phyloP scores from a whole-genome alignment of 192 early-diverging fungal species.

The Chytriomyces sp. region DNA sequence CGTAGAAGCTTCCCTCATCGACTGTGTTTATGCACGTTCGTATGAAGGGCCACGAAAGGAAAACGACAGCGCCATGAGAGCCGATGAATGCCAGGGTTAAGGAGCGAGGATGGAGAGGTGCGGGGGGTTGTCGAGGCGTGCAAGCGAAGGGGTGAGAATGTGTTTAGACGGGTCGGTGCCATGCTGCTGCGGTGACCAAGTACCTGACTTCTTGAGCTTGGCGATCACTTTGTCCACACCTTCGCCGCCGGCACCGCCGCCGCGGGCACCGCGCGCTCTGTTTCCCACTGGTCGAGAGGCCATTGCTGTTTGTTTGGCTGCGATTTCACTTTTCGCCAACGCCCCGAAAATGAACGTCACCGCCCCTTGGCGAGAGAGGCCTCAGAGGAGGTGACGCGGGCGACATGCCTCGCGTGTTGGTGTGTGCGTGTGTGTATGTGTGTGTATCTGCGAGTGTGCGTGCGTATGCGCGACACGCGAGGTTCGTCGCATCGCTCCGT shows the following conservation, averaged over 20 bases:
- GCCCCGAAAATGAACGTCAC: too few relatives aligned
- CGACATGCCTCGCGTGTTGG: too few relatives aligned
- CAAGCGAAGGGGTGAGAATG: not conserved
- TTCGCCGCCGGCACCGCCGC: slow-evolving; percentile 17
- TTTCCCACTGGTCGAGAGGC: not conserved
- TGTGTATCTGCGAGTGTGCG: too few relatives aligned
- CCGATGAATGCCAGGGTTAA: not conserved
- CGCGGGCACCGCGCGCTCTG: slow-evolving; percentile 8
- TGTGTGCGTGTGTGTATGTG: too few relatives aligned
- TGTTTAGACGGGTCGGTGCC: too few relatives aligned
- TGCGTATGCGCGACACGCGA: too few relatives aligned
- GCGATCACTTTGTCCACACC: slow-evolving; percentile 40
- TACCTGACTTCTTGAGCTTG: slow-evolving; percentile 47
- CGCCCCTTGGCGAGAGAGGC: too few relatives aligned
- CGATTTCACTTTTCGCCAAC: too few relatives aligned
- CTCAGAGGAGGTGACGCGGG: too few relatives aligned
- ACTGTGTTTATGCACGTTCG: not conserved
- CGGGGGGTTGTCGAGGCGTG: not conserved
- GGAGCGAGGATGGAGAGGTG: not conserved
- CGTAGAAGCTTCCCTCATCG: slow-evolving; percentile 86
- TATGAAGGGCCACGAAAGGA: not conserved
- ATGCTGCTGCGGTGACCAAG: not conserved
- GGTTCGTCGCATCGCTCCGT: too few relatives aligned
- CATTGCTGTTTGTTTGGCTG: too few relatives aligned
- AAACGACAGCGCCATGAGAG: not conserved